A percentile compares a stretch with the other conserved stretches of the same genome.
These are phyloP conservation scores for Aphanoascus verrucosus DNA, from an alignment of 2,329 filamentous ascomycete genomes.

Conservation along the genomic window DNA sequence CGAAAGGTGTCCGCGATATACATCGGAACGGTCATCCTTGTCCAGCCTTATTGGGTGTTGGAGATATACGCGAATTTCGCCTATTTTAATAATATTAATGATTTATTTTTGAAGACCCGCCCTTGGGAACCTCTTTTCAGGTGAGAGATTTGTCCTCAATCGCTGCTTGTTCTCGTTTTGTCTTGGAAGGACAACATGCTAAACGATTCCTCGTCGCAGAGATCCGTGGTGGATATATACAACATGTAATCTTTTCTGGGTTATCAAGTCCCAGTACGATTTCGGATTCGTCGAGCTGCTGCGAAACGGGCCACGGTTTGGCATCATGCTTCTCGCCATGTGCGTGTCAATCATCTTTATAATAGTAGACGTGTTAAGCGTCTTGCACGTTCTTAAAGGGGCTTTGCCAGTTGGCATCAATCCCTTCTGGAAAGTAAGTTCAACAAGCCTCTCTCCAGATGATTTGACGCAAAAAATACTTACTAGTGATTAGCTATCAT, in stretches of 20 bases:
- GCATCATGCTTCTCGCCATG: constrained; percentile 52
- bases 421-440: constrained; percentile 48
- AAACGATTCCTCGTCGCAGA: constrained; percentile 20
- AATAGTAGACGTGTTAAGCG: constrained; percentile 50
- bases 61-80: constrained; percentile 57
- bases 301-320: constrained; percentile 53
- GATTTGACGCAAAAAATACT: not conserved
- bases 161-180: not conserved
- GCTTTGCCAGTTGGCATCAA: constrained; percentile 47
- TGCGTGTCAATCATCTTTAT: constrained; percentile 51
- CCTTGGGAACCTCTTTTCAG: constrained; percentile 52
- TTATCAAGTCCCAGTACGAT: constrained; percentile 52
- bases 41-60: constrained; percentile 53
- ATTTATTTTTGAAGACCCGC: constrained; percentile 45
- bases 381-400: constrained; percentile 40
- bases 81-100: constrained; percentile 49
- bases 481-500: constrained; percentile 34
- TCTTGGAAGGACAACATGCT: constrained; percentile 9
- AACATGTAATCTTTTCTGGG: constrained; percentile 49
- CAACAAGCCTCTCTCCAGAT: not conserved
- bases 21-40: constrained; percentile 48
- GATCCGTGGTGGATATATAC: constrained; percentile 62
- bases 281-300: constrained; percentile 49
- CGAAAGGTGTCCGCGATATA: constrained; percentile 44
- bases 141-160: constrained; percentile 22